phyloP scores from a whole-genome alignment of 164 flowering plant genomes.

The Piper betle region DNA sequence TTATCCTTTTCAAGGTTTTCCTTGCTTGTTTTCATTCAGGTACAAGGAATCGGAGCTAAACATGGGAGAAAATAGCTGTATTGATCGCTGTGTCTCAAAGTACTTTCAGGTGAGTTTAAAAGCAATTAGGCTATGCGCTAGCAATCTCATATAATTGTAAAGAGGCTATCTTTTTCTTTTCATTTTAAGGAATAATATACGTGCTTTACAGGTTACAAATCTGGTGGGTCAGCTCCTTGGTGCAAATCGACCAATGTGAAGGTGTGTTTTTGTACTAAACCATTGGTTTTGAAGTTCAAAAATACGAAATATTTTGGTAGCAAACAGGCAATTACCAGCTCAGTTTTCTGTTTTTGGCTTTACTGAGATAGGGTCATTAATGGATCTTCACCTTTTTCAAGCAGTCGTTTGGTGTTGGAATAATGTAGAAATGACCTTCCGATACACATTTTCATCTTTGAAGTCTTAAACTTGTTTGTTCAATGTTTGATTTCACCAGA shows the following conservation, averaged over 20 bases:
- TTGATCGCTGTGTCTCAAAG: conserved; percentile 94
- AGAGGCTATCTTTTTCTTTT: neutral
- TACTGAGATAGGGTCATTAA: too few relatives aligned
- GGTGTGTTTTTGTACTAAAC: neutral
- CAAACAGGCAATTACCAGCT: neutral
- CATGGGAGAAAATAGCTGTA: conserved; percentile 97
- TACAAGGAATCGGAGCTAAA: conserved; percentile 89
- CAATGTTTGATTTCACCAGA: too few relatives aligned
- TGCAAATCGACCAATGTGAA: conserved; percentile 3
- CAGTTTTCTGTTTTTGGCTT: neutral
- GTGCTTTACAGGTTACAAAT: neutral
- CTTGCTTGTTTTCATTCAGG: conserved; percentile 23
- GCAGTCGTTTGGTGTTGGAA: too few relatives aligned
- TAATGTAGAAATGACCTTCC: too few relatives aligned
- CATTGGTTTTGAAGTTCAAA: neutral
- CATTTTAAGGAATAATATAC: neutral
- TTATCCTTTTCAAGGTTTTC: neutral
- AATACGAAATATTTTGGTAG: neutral
- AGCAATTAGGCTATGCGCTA: neutral
- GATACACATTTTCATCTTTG: too few relatives aligned
- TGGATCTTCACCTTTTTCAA: too few relatives aligned
- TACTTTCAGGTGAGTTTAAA: conserved; percentile 66
- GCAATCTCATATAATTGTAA: too few relatives aligned
- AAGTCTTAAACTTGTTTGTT: too few relatives aligned
- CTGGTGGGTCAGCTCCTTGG: conserved; percentile 2